Evolutionary conservation across 2,329 filamentous ascomycete genomes (phyloP), one percentile per base, ranked within the genome.

Genomic region (Leptographium lundbergii): DNA sequence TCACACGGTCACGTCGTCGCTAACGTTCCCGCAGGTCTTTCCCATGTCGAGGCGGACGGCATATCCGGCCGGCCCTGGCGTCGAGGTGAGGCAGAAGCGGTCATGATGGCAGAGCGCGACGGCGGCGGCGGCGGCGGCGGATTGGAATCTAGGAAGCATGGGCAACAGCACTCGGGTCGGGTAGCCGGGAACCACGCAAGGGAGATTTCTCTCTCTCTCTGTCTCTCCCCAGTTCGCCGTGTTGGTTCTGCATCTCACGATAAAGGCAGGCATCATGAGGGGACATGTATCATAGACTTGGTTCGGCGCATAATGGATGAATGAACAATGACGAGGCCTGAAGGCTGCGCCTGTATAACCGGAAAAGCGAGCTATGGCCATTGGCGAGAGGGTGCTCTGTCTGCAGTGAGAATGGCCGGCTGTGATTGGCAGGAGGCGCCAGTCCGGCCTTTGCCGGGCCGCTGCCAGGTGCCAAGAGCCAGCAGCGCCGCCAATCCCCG

Each of bases 1-100:
- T 27, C 39, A n/a, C 29, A 3, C n/a, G n/a, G n/a, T n/a, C n/a
- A n/a, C 6, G n/a, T 11, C 27, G 4, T 3, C 24, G 22, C 56
- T 60, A 52, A 61, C 60, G 0, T 4, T 24, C 19, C 34, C 42
- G 9, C 60, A 84, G 81, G 74, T 85, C 27, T 85, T 85, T 63
- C 81, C 81, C 7, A 56, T 76, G 11, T 76, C 78, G 1, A 74
- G 88, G 68, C 80, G 89, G 68, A 77, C 78, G 67, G 75, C 79
- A 54, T 81, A 87, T 62, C 72, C 87, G 36, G 80, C 91, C 57
- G 91, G 91, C 0, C 89, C 90, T 4, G 91, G 91, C 14, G 84
- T 96, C 63, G 91, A 95, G 71, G 79, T 91, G 66, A 79, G 85
- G 67, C 83, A 91, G 59, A 80, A 85, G 67, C 81, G 83, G 51